Evolutionary conservation across 2,329 filamentous ascomycete genomes (phyloP).

Genomic region (Trichoderma semiorbis): DNA sequence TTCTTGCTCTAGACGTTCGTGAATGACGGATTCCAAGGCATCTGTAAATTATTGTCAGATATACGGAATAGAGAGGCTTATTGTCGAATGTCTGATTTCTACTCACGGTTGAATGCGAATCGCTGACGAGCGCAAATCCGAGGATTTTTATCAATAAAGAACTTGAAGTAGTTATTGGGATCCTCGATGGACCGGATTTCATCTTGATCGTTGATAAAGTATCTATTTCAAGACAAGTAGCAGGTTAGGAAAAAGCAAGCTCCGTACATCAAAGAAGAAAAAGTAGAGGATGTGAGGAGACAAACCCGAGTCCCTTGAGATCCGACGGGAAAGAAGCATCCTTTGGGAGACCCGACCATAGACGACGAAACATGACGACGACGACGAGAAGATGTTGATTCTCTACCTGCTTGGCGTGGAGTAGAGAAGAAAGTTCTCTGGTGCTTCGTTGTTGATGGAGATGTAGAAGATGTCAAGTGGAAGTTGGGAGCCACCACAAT

Average conservation of each 20-base stretch:
- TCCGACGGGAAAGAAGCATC: slow-evolving; percentile 65
- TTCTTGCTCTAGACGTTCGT: slow-evolving; percentile 57
- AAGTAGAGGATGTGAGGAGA: background rate
- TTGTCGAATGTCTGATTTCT: background rate
- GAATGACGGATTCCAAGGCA: slow-evolving; percentile 59
- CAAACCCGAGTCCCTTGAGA: slow-evolving; percentile 68
- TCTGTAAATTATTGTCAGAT: slow-evolving; percentile 39
- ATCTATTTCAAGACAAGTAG: slow-evolving; percentile 46
- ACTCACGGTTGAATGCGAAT: slow-evolving; percentile 67
- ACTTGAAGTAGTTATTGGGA: slow-evolving; percentile 70
- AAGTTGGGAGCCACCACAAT: background rate
- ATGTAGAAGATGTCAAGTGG: background rate
- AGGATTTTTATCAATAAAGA: slow-evolving; percentile 67
- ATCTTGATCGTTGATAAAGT: slow-evolving; percentile 73
- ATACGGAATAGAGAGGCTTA: background rate
- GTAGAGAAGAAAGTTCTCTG: background rate
- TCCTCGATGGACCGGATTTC: slow-evolving; percentile 69
- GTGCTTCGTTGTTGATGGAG: background rate
- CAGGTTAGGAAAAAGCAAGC: background rate
- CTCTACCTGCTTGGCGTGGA: background rate
- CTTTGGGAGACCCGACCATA: slow-evolving; percentile 63
- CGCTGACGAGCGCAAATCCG: slow-evolving; percentile 74
- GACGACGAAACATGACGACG: slow-evolving; percentile 65
- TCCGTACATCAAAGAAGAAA: background rate
- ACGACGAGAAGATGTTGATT: too few relatives aligned